These are phyloP conservation scores for Babesia divergens DNA, from an alignment of 169 alveolate species.

Conservation along the genomic window DNA sequence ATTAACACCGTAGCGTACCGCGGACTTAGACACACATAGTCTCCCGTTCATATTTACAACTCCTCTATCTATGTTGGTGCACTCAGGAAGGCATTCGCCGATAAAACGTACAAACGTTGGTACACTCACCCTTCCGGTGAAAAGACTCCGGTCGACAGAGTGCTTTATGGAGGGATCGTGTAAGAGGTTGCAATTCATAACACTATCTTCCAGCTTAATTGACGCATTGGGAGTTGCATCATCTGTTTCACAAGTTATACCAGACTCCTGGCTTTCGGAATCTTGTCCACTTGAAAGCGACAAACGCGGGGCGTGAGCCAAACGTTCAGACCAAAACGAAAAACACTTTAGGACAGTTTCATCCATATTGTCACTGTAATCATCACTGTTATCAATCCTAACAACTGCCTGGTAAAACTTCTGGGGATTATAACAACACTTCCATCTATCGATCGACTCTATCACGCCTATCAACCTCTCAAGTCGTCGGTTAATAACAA, in stretches of 20 bases:
- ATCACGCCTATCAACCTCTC: slow-evolving; percentile 17
- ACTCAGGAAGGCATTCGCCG: slow-evolving; percentile 42
- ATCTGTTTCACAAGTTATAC: too few species aligned
- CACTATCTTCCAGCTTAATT: background rate
- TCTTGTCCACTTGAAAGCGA: background rate
- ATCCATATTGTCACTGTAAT: background rate
- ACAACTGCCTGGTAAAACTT: slow-evolving; percentile 34
- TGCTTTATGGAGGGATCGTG: background rate
- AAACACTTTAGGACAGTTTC: background rate
- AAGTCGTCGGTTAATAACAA: background rate
- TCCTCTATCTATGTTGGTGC: slow-evolving; percentile 14
- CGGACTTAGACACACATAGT: background rate
- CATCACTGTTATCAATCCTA: background rate
- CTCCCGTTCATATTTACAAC: slow-evolving; percentile 10
- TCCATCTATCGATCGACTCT: slow-evolving; percentile 32
- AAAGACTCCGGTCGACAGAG: slow-evolving; percentile 14
- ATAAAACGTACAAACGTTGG: slow-evolving; percentile 12
- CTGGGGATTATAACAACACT: slow-evolving; percentile 20
- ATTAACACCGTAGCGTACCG: background rate
- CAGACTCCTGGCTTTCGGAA: background rate
- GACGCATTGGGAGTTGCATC: background rate
- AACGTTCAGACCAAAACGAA: slow-evolving; percentile 47
- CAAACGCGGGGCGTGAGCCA: background rate
- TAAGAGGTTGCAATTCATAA: too few species aligned
- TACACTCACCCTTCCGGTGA: slow-evolving; percentile 32